Percentiles rank a stretch among this genome's conserved stretches.
Evolutionary conservation across 257 asterid species (phyloP).

Genomic region (Osmanthus fragrans): DNA sequence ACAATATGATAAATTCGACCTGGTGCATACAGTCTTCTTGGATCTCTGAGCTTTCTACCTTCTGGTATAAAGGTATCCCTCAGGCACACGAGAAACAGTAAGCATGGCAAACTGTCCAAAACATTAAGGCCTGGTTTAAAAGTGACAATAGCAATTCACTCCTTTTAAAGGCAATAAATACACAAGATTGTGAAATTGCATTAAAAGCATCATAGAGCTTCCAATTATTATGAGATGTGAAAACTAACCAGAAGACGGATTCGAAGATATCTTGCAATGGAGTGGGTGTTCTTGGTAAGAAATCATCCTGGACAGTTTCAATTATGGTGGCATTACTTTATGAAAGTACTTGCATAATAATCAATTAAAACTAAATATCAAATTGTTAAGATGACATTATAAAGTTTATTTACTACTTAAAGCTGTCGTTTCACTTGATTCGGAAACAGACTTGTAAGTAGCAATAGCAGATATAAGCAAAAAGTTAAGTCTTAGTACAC

Average conservation of each 20-base stretch:
- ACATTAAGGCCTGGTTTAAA: slow-evolving; percentile 55
- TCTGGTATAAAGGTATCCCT: slow-evolving; percentile 96
- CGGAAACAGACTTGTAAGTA: not conserved
- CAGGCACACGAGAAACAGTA: slow-evolving; percentile 78
- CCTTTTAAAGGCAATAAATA: slow-evolving; percentile 25
- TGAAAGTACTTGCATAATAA: not conserved
- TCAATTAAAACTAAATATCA: slow-evolving; percentile 1
- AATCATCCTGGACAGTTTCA: slow-evolving; percentile 70
- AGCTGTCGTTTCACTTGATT: not conserved
- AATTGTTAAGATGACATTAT: slow-evolving; percentile 1
- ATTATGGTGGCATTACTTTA: slow-evolving; percentile 14
- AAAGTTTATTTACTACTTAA: slow-evolving; percentile 4
- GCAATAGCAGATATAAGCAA: not conserved
- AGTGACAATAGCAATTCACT: slow-evolving; percentile 32
- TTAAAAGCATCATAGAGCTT: slow-evolving; percentile 18
- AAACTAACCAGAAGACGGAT: slow-evolving; percentile 85
- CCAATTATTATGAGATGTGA: slow-evolving; percentile 8
- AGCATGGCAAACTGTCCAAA: slow-evolving; percentile 97
- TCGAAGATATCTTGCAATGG: slow-evolving; percentile 92
- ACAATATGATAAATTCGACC: slow-evolving; percentile 96
- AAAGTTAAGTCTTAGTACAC: not conserved
- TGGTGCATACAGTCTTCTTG: slow-evolving; percentile 90
- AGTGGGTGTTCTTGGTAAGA: slow-evolving; percentile 94
- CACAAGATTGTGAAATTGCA: not conserved
- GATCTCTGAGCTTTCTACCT: slow-evolving; percentile 91